phyloP scores from a whole-genome alignment of 2,329 filamentous ascomycete genomes.

The Diaporthe velutina region DNA sequence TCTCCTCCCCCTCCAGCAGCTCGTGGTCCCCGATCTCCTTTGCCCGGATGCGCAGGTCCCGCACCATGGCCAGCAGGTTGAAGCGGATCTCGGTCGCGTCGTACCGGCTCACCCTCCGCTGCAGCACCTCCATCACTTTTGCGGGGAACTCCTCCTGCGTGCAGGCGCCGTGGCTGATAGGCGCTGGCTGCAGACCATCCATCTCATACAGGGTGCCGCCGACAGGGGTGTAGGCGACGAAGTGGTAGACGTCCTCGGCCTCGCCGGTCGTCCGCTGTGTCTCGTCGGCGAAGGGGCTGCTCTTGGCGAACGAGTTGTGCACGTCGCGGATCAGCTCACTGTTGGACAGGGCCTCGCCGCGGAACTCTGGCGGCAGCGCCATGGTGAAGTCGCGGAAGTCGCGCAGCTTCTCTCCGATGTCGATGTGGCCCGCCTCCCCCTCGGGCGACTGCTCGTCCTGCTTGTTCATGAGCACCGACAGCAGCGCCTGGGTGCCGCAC shows the following conservation, averaged over 20 bases:
- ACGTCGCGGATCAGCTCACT: slow-evolving; percentile 79
- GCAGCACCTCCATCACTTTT: slow-evolving; percentile 88
- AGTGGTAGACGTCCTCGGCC: slow-evolving; percentile 94
- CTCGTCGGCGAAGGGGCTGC: slow-evolving; percentile 93
- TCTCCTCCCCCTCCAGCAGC: slow-evolving; percentile 81
- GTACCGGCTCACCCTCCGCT: slow-evolving; percentile 86
- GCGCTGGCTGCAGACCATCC: slow-evolving; percentile 92
- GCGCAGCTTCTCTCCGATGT: slow-evolving; percentile 78
- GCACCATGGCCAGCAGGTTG: slow-evolving; percentile 93
- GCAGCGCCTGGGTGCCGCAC: slow-evolving; percentile 94
- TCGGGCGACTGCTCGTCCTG: slow-evolving; percentile 55
- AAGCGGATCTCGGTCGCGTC: slow-evolving; percentile 91
- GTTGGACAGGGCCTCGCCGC: slow-evolving; percentile 72
- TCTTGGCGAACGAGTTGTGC: slow-evolving; percentile 91
- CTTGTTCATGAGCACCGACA: slow-evolving; percentile 93
- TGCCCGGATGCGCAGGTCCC: slow-evolving; percentile 83
- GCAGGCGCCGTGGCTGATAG: slow-evolving; percentile 88
- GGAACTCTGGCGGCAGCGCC: slow-evolving; percentile 81
- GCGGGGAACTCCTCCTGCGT: slow-evolving; percentile 78
- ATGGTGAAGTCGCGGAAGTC: slow-evolving; percentile 92
- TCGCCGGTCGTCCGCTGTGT: slow-evolving; percentile 77
- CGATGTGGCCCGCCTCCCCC: slow-evolving; percentile 61
- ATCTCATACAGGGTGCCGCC: slow-evolving; percentile 90
- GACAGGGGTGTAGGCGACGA: slow-evolving; percentile 92
- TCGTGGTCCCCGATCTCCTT: slow-evolving; percentile 87